A percentile compares a stretch with the other conserved stretches of the same genome.
These are phyloP conservation scores for Boletus reticulatus DNA, from an alignment of 768 basidiomycete genomes.

Conservation along the genomic window DNA sequence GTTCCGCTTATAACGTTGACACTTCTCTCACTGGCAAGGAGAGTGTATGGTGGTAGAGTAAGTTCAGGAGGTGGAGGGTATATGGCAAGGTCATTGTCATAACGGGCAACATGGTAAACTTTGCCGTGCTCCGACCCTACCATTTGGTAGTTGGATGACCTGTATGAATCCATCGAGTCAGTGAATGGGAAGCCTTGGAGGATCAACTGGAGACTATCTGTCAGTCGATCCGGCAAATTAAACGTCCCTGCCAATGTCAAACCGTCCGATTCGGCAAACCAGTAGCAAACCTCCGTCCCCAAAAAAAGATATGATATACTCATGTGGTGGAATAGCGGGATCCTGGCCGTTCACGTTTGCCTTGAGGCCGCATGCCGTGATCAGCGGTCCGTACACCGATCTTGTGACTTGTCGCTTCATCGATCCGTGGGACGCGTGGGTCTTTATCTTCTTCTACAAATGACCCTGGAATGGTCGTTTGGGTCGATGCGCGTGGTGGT, in stretches of 20 bases:
- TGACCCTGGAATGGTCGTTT: constrained; percentile 19
- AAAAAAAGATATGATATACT: not conserved
- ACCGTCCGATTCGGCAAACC: too few relatives aligned
- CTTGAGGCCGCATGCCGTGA: too few relatives aligned
- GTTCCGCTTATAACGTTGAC: not conserved
- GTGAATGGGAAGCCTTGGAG: not conserved
- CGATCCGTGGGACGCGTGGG: too few relatives aligned
- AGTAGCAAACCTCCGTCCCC: too few relatives aligned
- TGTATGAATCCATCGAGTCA: not conserved
- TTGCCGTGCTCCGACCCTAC: not conserved
- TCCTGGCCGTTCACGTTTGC: too few relatives aligned
- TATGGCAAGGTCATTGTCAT: not conserved
- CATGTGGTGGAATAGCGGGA: too few relatives aligned
- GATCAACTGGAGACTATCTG: not conserved
- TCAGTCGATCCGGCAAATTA: too few relatives aligned
- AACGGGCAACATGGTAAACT: not conserved
- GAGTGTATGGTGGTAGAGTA: too few relatives aligned
- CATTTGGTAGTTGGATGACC: not conserved
- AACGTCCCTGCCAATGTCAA: too few relatives aligned
- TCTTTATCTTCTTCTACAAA: constrained; percentile 24
- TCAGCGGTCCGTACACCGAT: too few relatives aligned
- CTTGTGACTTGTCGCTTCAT: too few relatives aligned
- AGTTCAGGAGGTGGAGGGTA: not conserved
- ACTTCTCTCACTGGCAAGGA: not conserved
- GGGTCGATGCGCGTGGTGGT: not conserved